Evolutionary conservation across 2,329 filamentous ascomycete species (phyloP), one percentile per base, ranked within the genome.

Genomic region (Colletotrichum noveboracense): DNA sequence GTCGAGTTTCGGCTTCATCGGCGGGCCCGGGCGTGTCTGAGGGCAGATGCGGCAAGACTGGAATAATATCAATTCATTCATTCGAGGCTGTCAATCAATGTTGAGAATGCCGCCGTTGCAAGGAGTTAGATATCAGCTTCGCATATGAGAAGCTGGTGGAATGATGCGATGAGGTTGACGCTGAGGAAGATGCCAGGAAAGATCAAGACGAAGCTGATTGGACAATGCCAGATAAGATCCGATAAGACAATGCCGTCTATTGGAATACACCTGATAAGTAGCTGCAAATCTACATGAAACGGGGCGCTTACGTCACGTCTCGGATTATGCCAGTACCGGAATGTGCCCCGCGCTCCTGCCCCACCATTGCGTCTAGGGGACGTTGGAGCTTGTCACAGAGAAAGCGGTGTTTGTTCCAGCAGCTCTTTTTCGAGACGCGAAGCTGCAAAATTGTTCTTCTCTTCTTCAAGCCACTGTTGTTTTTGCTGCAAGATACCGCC

Each of bases 281-380:
- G 36, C 18, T 24, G 58, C 48, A 30, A 6, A 12, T 61, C 32
- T 61, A 69, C 18, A 14, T 32, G 43, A 76, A 60, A 69, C 64
- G 21, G 32, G 26, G 32, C 38, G 36, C 74, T 74, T 76, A 55
- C 55, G 70, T 74, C 70, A 75, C 30, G 14, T 32, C 28, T n/a
- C 43, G 24, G 13, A 12, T 9, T 65, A 76, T 76, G 70, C 28
- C 34, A 21, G 18, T 69, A 76, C 5, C 74, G 64, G 28, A 56
- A 60, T 12, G 26, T 76, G 70, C 74, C 74, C 74, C 74, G 64
- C 74, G 70, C 26, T 36, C 18, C 7, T 65, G 74, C 74, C 74
- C 74, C 74, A 74, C 70, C 64, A 68, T 32, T 52, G 14, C 58
- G 24, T 43, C 68, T 24, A 18, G 68, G 68, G 36, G 58, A 52